These are phyloP conservation scores for Penicillium angulare DNA, from an alignment of 495 filamentous ascomycete genomes.

Conservation along the genomic window DNA sequence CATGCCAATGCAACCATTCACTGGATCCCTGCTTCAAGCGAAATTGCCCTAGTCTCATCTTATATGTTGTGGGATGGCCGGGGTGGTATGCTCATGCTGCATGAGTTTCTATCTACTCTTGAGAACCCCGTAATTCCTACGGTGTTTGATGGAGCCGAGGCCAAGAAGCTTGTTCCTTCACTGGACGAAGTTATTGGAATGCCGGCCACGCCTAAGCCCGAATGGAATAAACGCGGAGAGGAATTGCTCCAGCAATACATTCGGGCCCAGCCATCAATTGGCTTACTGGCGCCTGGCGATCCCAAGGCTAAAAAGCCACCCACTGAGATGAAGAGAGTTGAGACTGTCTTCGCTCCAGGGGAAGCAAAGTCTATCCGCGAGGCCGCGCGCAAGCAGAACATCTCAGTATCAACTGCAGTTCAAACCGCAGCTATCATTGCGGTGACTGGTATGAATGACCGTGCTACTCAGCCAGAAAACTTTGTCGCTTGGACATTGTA, in stretches of 20 bases:
- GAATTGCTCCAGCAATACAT: neutral
- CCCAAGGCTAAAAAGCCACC: neutral
- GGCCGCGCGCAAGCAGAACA: neutral
- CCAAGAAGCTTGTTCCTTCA: neutral
- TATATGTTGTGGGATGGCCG: neutral
- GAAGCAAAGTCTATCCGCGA: neutral
- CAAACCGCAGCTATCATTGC: neutral
- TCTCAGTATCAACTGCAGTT: neutral
- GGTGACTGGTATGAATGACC: neutral
- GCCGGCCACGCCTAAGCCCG: neutral
- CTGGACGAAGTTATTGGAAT: neutral
- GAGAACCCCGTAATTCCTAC: neutral
- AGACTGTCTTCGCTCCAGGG: neutral
- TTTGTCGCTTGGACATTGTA: neutral
- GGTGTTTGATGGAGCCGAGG: neutral
- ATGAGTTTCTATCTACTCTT: neutral
- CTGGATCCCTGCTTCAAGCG: neutral
- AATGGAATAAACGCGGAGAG: neutral
- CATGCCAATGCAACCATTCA: neutral
- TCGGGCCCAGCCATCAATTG: neutral
- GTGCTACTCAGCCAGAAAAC: neutral
- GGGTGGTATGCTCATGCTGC: neutral
- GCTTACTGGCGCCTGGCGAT: neutral
- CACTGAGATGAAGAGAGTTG: neutral
- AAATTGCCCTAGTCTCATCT: neutral